These are phyloP conservation scores for Carex pumila DNA, from an alignment of 176 grass and related monocot species.

Conservation along the genomic window DNA sequence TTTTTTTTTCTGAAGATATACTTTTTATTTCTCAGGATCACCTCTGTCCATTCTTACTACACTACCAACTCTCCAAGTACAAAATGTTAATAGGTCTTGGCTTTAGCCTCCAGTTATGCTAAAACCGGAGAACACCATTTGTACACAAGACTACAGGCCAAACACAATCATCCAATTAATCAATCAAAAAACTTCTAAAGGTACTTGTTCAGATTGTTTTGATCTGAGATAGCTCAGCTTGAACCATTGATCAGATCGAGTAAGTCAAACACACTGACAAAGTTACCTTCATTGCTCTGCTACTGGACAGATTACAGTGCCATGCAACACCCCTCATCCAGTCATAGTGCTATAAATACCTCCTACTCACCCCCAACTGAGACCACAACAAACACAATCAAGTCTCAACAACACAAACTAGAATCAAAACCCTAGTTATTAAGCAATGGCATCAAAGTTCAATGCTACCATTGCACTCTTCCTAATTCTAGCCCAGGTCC, in stretches of 20 bases:
- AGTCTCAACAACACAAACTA: not conserved
- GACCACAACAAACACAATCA: not conserved
- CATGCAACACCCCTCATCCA: not conserved
- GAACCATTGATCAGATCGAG: not conserved
- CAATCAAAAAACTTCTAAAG: not conserved
- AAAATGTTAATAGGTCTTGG: not conserved
- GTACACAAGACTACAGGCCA: not conserved
- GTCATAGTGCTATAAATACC: constrained; percentile 13
- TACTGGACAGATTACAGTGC: not conserved
- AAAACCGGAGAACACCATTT: not conserved
- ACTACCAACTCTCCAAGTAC: not conserved
- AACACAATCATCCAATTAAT: not conserved
- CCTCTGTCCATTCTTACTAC: not conserved
- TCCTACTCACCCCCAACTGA: not conserved
- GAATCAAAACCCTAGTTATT: not conserved
- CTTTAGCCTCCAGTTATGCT: not conserved
- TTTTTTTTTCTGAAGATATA: too few species aligned
- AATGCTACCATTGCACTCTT: constrained; percentile 12
- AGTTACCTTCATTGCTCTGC: not conserved
- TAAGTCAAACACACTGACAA: not conserved
- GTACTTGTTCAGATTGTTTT: not conserved
- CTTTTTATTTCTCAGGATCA: too few species aligned
- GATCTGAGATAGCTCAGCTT: not conserved
- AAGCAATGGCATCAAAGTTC: constrained; percentile 18
- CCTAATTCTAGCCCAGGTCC: constrained; percentile 8